Evolutionary conservation across 2,329 filamentous ascomycete species (phyloP), one percentile per base, ranked within the genome.

Genomic region (Amylocarpus encephaloides): DNA sequence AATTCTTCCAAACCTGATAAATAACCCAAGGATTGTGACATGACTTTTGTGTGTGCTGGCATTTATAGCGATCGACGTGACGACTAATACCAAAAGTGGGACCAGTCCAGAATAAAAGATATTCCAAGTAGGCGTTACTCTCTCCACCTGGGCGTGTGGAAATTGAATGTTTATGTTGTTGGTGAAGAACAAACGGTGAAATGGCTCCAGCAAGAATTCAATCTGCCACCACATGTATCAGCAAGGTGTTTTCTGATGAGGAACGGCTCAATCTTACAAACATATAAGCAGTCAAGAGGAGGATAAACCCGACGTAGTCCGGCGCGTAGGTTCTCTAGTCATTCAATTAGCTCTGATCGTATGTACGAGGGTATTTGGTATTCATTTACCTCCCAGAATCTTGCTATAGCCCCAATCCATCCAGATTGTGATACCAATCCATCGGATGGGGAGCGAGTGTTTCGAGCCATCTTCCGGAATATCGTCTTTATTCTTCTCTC

Each of bases 171-270:
- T 75, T 19, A 87, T 77, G 66, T 97, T 89, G 66, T 90, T 86
- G 55, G 97, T 79, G 57, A 82, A 86, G 71, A 98, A 97, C 81
- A 96, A 86, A 70, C 88, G 89, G 67, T 97, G 90, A 67, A 97
- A 97, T 0, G 93, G 93, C 53, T 85, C 83, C 60, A 88, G 77
- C 58, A 86, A 75, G 61, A 86, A 72, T 68, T 82, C 75, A 39
- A 88, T 75, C 78, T 88, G 64, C 22, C n/a, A 10, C 29, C 18
- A 18, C 6, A 19, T 15, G 32, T 39, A 35, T 35, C 34, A 36
- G 34, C 15, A 36, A 16, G 34, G 4, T 36, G 15, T 13, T 13
- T 36, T 10, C 12, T 10, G 5, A 5, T 3, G 34, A 36, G 9
- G 34, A 36, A 13, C 12, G 12, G 34, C 12, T 13, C 34, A 41